These are phyloP conservation scores for Neurospora discreta DNA, from an alignment of 495 filamentous ascomycete species.

Conservation along the genomic window DNA sequence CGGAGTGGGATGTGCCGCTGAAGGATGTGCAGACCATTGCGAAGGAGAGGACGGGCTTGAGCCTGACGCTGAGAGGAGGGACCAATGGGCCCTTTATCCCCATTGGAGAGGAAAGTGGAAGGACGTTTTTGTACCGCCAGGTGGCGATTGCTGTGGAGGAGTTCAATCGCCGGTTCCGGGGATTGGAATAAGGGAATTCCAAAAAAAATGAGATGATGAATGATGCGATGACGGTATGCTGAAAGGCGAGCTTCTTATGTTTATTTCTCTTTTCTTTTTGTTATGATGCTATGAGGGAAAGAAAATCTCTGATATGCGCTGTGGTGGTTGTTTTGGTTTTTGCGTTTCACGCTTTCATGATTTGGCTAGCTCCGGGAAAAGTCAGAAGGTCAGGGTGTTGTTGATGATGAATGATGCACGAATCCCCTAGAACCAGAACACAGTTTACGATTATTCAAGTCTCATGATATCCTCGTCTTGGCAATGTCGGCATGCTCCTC, in stretches of 20 bases:
- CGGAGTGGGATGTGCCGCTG: conserved; percentile 90
- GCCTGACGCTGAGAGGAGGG: conserved; percentile 74
- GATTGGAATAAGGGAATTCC: conserved; percentile 22
- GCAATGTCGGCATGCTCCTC: no score
- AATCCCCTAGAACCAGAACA: not conserved
- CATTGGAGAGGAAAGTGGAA: conserved; percentile 72
- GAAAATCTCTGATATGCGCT: not conserved
- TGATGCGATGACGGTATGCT: not conserved
- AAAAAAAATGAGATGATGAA: not conserved
- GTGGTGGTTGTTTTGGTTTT: not conserved
- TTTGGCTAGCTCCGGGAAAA: not conserved
- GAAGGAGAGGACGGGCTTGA: conserved; percentile 91
- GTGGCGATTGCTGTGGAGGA: conserved; percentile 47
- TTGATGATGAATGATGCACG: not conserved
- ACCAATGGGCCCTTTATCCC: conserved; percentile 94
- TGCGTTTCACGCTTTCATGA: not conserved
- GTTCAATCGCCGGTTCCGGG: conserved; percentile 43
- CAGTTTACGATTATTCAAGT: not conserved
- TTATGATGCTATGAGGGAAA: not conserved
- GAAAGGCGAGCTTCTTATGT: not conserved
- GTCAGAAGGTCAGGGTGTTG: not conserved
- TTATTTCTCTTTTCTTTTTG: not conserved
- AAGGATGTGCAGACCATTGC: conserved; percentile 95
- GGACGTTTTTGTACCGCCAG: conserved; percentile 73
- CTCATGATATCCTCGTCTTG: not conserved